phyloP scores from a whole-genome alignment of 2,329 filamentous ascomycete genomes.

The Xylaria sp. region DNA sequence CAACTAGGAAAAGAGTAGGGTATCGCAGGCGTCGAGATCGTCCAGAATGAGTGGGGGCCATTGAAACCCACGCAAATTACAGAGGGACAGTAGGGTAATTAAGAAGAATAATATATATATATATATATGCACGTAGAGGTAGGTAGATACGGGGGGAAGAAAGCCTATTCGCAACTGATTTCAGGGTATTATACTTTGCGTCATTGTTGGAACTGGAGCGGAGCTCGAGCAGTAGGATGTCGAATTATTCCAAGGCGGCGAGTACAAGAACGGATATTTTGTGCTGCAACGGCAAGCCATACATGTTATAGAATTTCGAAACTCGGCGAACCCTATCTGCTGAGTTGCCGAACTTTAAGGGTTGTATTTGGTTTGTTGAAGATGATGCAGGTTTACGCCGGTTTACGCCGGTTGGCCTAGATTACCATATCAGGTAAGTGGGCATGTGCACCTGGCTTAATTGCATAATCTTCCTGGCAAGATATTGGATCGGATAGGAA shows the following conservation, averaged over 20 bases:
- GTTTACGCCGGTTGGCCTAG: not conserved
- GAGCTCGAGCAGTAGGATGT: not conserved
- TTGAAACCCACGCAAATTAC: not conserved
- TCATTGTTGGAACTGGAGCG: conserved; percentile 6
- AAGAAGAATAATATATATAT: not conserved
- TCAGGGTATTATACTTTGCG: not conserved
- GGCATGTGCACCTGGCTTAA: conserved; percentile 29
- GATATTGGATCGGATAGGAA: not conserved
- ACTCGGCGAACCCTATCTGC: not conserved
- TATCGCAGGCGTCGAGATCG: conserved; percentile 23
- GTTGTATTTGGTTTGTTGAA: not conserved
- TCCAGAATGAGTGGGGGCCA: conserved; percentile 22
- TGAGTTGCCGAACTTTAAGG: not conserved
- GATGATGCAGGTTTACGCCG: not conserved
- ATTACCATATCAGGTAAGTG: conserved; percentile 16
- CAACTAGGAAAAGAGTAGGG: conserved; percentile 17
- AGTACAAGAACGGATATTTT: not conserved
- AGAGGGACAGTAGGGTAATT: not conserved
- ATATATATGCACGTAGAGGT: not conserved
- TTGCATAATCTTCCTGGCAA: conserved; percentile 28
- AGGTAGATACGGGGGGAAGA: not conserved
- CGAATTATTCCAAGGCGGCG: not conserved
- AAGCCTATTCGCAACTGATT: not conserved
- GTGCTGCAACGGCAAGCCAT: not conserved
- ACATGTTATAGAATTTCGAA: not conserved